Percentiles rank a stretch among this genome's conserved stretches.
Evolutionary conservation across 164 flowering plant genomes (phyloP).

Genomic region (Piper longum): DNA sequence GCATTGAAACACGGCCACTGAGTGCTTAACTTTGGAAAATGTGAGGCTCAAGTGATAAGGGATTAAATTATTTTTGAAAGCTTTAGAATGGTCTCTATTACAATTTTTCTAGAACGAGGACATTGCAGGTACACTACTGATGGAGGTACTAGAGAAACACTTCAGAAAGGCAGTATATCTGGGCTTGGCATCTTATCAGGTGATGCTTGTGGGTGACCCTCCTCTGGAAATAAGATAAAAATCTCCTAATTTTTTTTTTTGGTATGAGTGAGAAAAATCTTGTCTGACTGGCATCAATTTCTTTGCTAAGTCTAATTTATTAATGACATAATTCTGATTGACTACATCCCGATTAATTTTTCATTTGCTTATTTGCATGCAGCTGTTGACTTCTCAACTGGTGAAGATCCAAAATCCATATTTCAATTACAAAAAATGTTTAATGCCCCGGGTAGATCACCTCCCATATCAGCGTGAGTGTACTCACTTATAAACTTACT

Average conservation of each 20-base stretch:
- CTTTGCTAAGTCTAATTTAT: background rate
- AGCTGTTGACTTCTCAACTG: conserved; percentile 94
- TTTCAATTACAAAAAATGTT: conserved; percentile 79
- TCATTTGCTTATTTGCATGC: background rate
- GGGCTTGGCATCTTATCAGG: conserved; percentile 77
- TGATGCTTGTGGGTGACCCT: conserved; percentile 9
- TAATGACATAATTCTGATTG: background rate
- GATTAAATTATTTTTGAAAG: background rate
- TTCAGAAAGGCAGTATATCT: conserved; percentile 70
- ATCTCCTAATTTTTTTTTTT: background rate
- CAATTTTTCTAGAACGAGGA: background rate
- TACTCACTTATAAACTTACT: background rate
- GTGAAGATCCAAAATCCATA: conserved; percentile 76
- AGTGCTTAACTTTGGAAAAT: too few relatives aligned
- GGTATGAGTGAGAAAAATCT: background rate
- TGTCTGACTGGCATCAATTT: background rate
- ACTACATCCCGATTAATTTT: background rate
- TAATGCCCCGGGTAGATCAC: conserved; percentile 91
- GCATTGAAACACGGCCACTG: too few relatives aligned
- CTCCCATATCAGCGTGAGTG: conserved; percentile 48
- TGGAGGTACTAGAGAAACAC: conserved; percentile 73
- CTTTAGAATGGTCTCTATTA: background rate
- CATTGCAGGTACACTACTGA: conserved; percentile 82
- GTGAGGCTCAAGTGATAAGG: too few relatives aligned
- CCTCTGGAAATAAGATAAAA: background rate